Base-by-base conservation (phyloP, 2,329 filamentous ascomycete species). In the Beauveria medogensis region DNA sequence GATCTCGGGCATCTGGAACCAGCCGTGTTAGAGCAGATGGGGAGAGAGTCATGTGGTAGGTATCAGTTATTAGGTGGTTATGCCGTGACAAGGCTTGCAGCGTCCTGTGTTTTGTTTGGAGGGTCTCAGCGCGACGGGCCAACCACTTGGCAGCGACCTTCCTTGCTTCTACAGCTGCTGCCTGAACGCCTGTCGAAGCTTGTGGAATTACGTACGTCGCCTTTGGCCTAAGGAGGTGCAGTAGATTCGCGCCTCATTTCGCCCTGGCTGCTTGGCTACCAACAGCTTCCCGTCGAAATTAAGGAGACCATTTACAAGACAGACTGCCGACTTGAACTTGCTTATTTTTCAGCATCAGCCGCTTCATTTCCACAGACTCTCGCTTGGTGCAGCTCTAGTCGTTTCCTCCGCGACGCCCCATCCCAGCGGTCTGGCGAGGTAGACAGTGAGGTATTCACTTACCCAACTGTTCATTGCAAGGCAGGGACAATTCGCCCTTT, bases 391-490 rank as follows among this genome's bases (percentile, higher is more conserved):
- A 28, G 55, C 10, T 24, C 3, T 51, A 34, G 26, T 52, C 56
- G 47, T 52, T 52, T 43, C 37, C 56, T 51, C 18, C 46, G 56
- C 56, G 56, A 59, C 56, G 56, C 56, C 56, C 56, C 56, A 44
- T 41, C 26, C 14, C 14, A 30, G 6, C 46, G 18, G 55, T 6
- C 34, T 16, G 24, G 30, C 47, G 24, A 20, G 16, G 18, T 18
- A 16, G 34, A 14, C 9, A 14, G 34, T 5, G 34, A 37, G 34
- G 14, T 16, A 37, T 37, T 37, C 34, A 37, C 12, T 6, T 14
- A 16, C 5, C 14, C 34, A 16, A 37, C 12, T 37, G 5, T 14
- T 6, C 34, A 37, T 37, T 5, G 14, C 34, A 6, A 16, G 12
- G 14, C 5, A 16, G 5, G 14, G 12, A 34, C 30, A 34, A 14